phyloP scores from a whole-genome alignment of 768 basidiomycete genomes.

The Podaxis rugospora region DNA sequence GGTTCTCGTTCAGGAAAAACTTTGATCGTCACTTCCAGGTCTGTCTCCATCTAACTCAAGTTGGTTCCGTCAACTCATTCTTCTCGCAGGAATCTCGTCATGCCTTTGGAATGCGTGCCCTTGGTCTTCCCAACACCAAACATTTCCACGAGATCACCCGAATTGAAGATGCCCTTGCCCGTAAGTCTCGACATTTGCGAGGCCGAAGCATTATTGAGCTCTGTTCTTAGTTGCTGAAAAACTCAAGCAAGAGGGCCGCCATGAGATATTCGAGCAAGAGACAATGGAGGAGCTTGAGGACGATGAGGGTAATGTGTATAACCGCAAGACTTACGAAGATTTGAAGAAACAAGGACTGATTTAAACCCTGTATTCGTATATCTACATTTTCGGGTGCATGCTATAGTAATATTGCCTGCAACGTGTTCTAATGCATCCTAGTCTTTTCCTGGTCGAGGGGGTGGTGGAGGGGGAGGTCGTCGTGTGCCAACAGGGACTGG shows the following conservation, averaged over 20 bases:
- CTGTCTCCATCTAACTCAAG: conserved; percentile 11
- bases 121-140: conserved; percentile 96
- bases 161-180: conserved; percentile 91
- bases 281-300: conserved; percentile 98
- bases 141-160: conserved; percentile 99
- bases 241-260: conserved; percentile 92
- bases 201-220: background rate
- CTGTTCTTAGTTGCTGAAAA: conserved; percentile 81
- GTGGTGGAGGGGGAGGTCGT: conserved; percentile 28
- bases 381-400: background rate
- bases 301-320: conserved; percentile 97
- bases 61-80: conserved; percentile 13
- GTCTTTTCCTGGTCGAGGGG: conserved; percentile 22
- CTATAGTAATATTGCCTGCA: conserved; percentile 2
- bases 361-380: conserved; percentile 26
- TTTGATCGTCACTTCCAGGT: conserved; percentile 96
- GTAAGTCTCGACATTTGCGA: conserved; percentile 48
- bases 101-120: conserved; percentile 96
- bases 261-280: conserved; percentile 90
- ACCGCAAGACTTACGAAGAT: conserved; percentile 96
- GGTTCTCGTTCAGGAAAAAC: conserved; percentile 63
- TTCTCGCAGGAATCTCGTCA: conserved; percentile 82
- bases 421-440: background rate
- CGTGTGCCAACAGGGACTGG: conserved; percentile 37
- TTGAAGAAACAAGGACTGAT: conserved; percentile 94